Conservation (phyloP, 768 basidiomycete species). For the Fomitopsis serialis region DNA sequence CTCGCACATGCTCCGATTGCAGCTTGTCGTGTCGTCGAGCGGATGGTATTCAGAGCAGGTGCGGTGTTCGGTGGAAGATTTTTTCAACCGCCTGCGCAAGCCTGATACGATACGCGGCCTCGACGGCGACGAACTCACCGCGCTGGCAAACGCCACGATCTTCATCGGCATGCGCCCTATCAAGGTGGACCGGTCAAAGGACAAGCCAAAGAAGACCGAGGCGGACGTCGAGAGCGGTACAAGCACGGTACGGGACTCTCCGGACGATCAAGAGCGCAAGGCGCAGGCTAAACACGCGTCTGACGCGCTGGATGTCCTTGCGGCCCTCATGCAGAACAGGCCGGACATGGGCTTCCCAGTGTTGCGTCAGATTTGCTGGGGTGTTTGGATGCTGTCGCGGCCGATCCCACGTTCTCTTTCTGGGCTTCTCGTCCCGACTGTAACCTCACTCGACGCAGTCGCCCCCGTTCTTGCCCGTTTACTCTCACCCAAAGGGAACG, state of each 20-base stretch:
- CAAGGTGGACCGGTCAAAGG: neutral
- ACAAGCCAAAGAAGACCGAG: neutral
- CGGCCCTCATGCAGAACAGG: neutral
- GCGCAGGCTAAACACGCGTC: neutral
- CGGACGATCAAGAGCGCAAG: neutral
- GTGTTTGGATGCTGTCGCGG: neutral
- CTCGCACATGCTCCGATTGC: neutral
- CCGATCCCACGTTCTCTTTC: neutral
- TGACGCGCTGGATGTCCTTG: neutral
- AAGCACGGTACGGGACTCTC: neutral
- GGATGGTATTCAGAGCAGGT: neutral
- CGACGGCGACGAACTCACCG: neutral
- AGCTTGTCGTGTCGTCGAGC: neutral
- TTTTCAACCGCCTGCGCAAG: neutral
- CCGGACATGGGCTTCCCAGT: neutral
- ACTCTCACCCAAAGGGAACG: neutral
- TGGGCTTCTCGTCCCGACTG: neutral
- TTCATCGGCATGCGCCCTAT: neutral
- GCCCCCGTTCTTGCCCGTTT: neutral
- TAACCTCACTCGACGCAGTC: neutral
- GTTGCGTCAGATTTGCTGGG: slow-evolving; percentile 2
- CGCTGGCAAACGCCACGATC: neutral
- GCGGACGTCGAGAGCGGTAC: neutral
- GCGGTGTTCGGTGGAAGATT: neutral
- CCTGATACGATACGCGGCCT: neutral